Percentiles rank a stretch among this genome's conserved stretches.
Evolutionary conservation across 148 eudicot genomes (phyloP).

Genomic region (Rhododendron mucronatum): DNA sequence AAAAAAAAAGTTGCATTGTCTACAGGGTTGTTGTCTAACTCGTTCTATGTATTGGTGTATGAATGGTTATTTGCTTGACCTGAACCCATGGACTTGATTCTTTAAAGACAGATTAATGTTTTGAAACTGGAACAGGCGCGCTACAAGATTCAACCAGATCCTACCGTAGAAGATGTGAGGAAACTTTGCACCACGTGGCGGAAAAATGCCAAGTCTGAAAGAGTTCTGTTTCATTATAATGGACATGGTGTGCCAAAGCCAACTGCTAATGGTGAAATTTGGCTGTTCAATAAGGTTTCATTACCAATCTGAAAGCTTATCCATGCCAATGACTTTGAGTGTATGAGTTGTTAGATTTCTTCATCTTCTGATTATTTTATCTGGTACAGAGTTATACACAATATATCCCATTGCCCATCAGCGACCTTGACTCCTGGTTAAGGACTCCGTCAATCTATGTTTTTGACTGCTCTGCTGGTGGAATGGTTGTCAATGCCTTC

Average conservation of each 20-base stretch:
- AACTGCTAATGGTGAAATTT: slow-evolving; percentile 87
- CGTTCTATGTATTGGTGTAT: not conserved
- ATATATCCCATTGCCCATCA: slow-evolving; percentile 80
- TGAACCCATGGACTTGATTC: not conserved
- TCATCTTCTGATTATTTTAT: slow-evolving; percentile 13
- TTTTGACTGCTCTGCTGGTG: slow-evolving; percentile 98
- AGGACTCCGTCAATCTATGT: slow-evolving; percentile 94
- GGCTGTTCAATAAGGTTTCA: slow-evolving; percentile 94
- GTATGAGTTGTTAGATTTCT: not conserved
- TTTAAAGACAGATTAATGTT: not conserved
- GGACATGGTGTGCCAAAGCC: slow-evolving; percentile 99
- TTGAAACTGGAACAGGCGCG: slow-evolving; percentile 56
- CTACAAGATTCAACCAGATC: slow-evolving; percentile 75
- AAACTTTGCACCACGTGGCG: slow-evolving; percentile 87
- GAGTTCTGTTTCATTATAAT: slow-evolving; percentile 95
- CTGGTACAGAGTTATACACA: slow-evolving; percentile 77
- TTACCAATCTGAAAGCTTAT: slow-evolving; percentile 5
- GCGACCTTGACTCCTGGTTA: slow-evolving; percentile 91
- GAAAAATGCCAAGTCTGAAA: slow-evolving; percentile 80
- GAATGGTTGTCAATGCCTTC: slow-evolving; percentile 84
- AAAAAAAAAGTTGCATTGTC: not conserved
- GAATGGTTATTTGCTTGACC: not conserved
- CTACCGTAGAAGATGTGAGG: slow-evolving; percentile 90
- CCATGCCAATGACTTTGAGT: not conserved
- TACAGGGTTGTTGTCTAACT: not conserved